Evolutionary conservation across 805 yeast species (phyloP), one percentile per base, ranked within the genome.

Genomic region (Ogataea sp.): DNA sequence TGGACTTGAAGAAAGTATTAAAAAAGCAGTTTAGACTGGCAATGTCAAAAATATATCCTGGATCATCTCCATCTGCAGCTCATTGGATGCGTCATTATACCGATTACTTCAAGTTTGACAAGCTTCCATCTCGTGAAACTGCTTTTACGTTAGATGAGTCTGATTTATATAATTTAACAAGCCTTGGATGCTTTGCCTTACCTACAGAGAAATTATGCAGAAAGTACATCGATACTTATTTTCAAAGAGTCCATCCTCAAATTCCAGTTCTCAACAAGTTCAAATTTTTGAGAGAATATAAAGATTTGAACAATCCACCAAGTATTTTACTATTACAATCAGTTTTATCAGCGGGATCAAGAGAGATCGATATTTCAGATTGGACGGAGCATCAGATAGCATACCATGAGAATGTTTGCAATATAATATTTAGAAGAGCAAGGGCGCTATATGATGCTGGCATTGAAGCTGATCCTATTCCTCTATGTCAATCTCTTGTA

Each of bases 381-480:
- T 60, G 28, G 36, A 17, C 69, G 27, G 82, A 77, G 44, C 58
- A 46, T 3, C 67, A 71, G 9, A 58, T 80, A 16, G 56, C 67
- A 23, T 84, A 80, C 45, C 40, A 42, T n/a, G 58, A 68, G 15
- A 53, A 58, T 17, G 73, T 71, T 10, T 41, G 49, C 4, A 43
- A 42, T 20, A 32, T 57, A 1, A 36, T 57, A 5, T 49, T 48
- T 35, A 53, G 80, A 21, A 67, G 78, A 38, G 65, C 78, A 37
- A 78, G 80, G 59, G 78, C 86, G 1, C 57, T 83, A 16, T 83
- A 73, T 52, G 88, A 83, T 49, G 72, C 82, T 3, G 76, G 75
- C 44, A 75, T 75, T 48, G 93, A 83, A 57, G 65, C 71, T 37
- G 87, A 81, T 51, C 79, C 84, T 2, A 68, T 79, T 4, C 64